A percentile compares a stretch with the other conserved stretches of the same genome.
Conservation (phyloP, 2,329 filamentous ascomycete genomes). For the Xylariaceae sp. region DNA sequence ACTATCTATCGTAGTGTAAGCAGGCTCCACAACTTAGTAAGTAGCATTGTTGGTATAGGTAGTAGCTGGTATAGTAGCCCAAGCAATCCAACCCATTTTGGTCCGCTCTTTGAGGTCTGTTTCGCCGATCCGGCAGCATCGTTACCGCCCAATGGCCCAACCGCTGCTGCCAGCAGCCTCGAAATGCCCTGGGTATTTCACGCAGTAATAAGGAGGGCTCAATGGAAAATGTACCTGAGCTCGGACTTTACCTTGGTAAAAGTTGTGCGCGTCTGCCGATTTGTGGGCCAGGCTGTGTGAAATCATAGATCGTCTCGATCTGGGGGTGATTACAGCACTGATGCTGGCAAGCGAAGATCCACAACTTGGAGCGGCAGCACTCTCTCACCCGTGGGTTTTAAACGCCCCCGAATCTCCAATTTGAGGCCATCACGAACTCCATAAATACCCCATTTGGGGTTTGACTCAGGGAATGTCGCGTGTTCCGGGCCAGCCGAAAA, state of each 20-base stretch:
- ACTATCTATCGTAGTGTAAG: neutral
- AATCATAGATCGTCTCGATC: neutral
- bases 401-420: slow-evolving; percentile 10
- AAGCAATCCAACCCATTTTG: slow-evolving; percentile 4
- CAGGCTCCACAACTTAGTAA: slow-evolving; percentile 1
- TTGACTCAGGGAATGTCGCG: neutral
- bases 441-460: neutral
- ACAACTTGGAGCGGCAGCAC: slow-evolving; percentile 12
- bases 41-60: neutral
- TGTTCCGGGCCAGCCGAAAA: neutral
- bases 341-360: slow-evolving; percentile 6
- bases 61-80: neutral
- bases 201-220: slow-evolving; percentile 3
- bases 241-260: slow-evolving; percentile 1
- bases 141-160: slow-evolving; percentile 7
- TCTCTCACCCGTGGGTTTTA: neutral
- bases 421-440: slow-evolving; percentile 16
- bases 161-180: neutral
- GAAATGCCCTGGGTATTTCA: slow-evolving; percentile 2
- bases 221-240: neutral
- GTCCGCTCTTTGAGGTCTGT: neutral
- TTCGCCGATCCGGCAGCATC: slow-evolving; percentile 6
- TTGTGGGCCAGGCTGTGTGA: neutral
- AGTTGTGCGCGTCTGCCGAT: neutral
- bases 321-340: neutral